Conservation (phyloP, 2,329 filamentous ascomycete genomes). For the Cyphellophora europaea region DNA sequence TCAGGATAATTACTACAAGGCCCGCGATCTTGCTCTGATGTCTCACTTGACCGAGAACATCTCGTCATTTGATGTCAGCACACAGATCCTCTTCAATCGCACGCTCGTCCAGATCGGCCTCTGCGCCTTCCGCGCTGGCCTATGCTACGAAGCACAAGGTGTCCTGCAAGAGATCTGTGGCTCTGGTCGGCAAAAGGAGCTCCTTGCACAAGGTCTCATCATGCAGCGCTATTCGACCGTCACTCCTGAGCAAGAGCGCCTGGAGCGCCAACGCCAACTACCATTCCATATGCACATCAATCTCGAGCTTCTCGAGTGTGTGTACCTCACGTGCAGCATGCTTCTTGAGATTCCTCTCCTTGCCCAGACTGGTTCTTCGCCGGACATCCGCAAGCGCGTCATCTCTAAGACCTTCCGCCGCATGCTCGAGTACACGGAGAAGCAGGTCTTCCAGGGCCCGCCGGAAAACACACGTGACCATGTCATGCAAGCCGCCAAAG, state of each 20-base stretch:
- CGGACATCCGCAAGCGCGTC: conserved; percentile 91
- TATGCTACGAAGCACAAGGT: conserved; percentile 95
- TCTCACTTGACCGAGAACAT: conserved; percentile 98
- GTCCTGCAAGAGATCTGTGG: conserved; percentile 97
- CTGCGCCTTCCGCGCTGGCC: conserved; percentile 92
- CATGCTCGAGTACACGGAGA: conserved; percentile 98
- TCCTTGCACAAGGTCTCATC: conserved; percentile 95
- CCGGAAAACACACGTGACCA: conserved; percentile 98
- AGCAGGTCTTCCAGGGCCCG: conserved; percentile 96
- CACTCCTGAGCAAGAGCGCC: conserved; percentile 91
- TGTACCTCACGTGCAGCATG: conserved; percentile 99
- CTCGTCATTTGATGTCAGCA: conserved; percentile 89
- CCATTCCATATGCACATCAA: conserved; percentile 99
- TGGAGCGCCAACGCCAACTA: conserved; percentile 93
- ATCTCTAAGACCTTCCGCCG: conserved; percentile 99
- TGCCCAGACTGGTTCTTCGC: conserved; percentile 91
- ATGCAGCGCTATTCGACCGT: conserved; percentile 96
- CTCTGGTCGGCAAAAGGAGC: conserved; percentile 93
- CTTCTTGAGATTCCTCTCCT: conserved; percentile 95
- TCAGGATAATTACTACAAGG: conserved; percentile 95
- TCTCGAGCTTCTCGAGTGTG: conserved; percentile 92
- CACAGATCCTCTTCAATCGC: conserved; percentile 97
- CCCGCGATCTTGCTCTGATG: conserved; percentile 99
- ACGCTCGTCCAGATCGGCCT: conserved; percentile 96
- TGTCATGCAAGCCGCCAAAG: conserved; percentile 98